Evolutionary conservation across 345 rosid genomes (phyloP).

Genomic region (Dipteronia dyeriana): DNA sequence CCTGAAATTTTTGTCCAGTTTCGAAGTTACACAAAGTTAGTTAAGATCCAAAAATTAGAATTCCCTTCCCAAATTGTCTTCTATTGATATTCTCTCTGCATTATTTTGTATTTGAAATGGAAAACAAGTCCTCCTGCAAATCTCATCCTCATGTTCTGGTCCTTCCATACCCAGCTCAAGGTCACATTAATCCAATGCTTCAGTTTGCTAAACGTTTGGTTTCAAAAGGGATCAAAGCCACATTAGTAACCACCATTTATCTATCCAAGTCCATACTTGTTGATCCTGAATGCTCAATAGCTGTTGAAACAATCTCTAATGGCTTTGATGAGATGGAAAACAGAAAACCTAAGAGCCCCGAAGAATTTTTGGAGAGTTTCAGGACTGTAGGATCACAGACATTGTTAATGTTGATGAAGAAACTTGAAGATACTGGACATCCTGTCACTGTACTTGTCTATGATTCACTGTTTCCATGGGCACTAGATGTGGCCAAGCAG

Average conservation of each 20-base stretch:
- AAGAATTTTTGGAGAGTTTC: too few relatives aligned
- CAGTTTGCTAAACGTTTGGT: conserved; percentile 9
- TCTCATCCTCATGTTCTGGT: conserved; percentile 10
- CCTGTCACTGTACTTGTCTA: conserved; percentile 19
- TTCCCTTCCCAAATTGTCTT: too few relatives aligned
- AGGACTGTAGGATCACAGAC: conserved; percentile 11
- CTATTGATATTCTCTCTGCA: too few relatives aligned
- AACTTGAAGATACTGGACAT: background rate
- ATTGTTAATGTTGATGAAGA: conserved; percentile 16
- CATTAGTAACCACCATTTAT: conserved; percentile 4
- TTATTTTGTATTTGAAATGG: background rate
- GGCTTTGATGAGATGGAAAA: too few relatives aligned
- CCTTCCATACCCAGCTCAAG: conserved; percentile 20
- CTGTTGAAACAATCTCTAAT: conserved; percentile 17
- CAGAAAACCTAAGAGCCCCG: too few relatives aligned
- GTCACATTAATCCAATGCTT: conserved; percentile 13
- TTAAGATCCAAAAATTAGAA: too few relatives aligned
- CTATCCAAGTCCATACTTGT: background rate
- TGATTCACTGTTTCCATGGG: conserved; percentile 36
- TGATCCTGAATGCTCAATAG: background rate
- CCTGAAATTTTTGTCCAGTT: too few relatives aligned
- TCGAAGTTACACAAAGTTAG: too few relatives aligned
- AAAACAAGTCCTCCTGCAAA: background rate
- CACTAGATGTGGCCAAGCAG: conserved; percentile 32
- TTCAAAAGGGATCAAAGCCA: conserved; percentile 14